phyloP scores from a whole-genome alignment of 768 basidiomycete species.

The Trametes gibbosa region DNA sequence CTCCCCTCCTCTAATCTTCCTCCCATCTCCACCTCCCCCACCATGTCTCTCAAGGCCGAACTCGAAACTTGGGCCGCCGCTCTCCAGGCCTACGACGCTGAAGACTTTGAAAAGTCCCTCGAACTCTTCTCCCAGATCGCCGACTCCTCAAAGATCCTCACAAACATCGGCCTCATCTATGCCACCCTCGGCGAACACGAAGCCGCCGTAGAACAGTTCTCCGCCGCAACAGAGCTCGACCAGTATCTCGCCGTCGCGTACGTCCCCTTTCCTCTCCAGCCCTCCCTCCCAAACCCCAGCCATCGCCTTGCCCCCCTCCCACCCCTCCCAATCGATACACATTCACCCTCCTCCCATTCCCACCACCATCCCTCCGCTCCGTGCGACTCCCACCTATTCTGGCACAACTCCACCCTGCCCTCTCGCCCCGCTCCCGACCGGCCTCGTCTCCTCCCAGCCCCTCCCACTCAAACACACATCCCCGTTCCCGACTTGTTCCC shows the following conservation, averaged over 20 bases:
- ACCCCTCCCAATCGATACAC: too few relatives aligned
- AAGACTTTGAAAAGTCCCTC: conserved; percentile 75
- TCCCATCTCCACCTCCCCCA: not conserved
- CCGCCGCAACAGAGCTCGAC: conserved; percentile 74
- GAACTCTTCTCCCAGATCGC: conserved; percentile 79
- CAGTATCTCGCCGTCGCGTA: conserved; percentile 86
- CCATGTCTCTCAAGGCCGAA: conserved; percentile 48
- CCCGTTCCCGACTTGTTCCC: too few relatives aligned
- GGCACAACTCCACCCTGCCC: too few relatives aligned
- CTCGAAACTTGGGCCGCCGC: conserved; percentile 88
- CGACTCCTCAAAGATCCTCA: conserved; percentile 86
- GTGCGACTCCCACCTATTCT: not conserved
- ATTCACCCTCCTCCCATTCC: not conserved
- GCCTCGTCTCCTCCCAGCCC: not conserved
- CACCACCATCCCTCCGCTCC: not conserved
- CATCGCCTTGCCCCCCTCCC: not conserved
- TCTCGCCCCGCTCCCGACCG: too few relatives aligned
- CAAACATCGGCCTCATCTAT: conserved; percentile 91
- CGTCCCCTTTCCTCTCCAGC: conserved; percentile 31
- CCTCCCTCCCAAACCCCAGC: too few relatives aligned
- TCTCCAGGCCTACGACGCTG: conserved; percentile 82
- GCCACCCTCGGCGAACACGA: conserved; percentile 90
- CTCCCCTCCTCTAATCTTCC: not conserved
- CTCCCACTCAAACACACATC: not conserved
- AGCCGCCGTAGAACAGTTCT: conserved; percentile 78